A percentile compares a stretch with the other conserved stretches of the same genome.
These are phyloP conservation scores for Eimeria maxima DNA, from an alignment of 169 alveolate genomes.

Conservation along the genomic window DNA sequence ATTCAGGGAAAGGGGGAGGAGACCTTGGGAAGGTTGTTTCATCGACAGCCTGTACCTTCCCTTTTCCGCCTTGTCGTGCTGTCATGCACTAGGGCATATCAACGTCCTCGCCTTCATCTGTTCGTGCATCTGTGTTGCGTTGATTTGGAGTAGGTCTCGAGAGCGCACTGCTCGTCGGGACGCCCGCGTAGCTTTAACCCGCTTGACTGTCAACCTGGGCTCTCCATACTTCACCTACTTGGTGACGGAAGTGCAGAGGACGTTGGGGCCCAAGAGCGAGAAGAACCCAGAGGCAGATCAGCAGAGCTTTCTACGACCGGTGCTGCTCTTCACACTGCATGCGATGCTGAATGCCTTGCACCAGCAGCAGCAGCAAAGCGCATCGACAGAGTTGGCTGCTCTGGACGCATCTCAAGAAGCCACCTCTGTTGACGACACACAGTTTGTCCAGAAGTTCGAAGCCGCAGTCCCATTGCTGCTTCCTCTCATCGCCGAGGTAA, in stretches of 20 bases:
- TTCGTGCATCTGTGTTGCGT: background rate
- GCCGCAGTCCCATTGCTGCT: constrained; percentile 68
- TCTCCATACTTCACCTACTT: constrained; percentile 69
- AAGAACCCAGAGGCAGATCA: constrained; percentile 61
- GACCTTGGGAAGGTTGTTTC: background rate
- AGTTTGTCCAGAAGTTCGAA: constrained; percentile 51
- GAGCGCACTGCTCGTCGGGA: constrained; percentile 77
- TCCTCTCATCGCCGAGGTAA: constrained; percentile 78
- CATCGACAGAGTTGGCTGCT: background rate
- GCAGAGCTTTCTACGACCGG: constrained; percentile 72
- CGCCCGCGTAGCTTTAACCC: constrained; percentile 80
- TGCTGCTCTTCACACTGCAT: constrained; percentile 75
- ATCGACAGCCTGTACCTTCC: background rate
- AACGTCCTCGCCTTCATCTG: background rate
- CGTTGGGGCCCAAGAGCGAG: constrained; percentile 48
- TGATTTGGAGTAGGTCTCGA: constrained; percentile 48
- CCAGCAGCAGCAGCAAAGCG: constrained; percentile 36
- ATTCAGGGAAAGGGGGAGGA: background rate
- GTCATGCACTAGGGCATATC: background rate
- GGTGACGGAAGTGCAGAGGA: constrained; percentile 55
- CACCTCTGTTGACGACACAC: background rate
- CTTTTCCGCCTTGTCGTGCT: background rate
- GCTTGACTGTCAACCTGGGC: constrained; percentile 70
- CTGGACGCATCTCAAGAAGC: constrained; percentile 4
- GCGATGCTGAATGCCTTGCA: constrained; percentile 71